phyloP scores from a whole-genome alignment of 257 asterid species.

The Fraxinus quadrangulata region DNA sequence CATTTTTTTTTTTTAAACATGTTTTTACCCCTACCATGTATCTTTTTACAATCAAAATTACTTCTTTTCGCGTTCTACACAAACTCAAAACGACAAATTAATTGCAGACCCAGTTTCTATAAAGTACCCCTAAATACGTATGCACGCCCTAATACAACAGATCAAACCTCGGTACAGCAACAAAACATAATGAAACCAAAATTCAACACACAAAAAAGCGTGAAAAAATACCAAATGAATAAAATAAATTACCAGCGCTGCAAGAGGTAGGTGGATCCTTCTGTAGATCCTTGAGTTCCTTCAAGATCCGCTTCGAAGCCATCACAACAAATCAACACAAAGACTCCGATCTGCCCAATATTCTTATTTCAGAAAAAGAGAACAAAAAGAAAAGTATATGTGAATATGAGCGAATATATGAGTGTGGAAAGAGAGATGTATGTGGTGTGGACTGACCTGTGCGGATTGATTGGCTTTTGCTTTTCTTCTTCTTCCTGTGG shows the following conservation, averaged over 20 bases:
- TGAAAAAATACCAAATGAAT: not conserved
- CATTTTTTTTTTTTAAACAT: too few relatives aligned
- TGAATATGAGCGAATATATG: not conserved
- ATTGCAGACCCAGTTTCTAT: not conserved
- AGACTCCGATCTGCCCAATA: conserved; percentile 25
- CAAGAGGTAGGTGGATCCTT: conserved; percentile 79
- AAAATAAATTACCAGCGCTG: conserved; percentile 55
- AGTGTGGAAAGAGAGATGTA: conserved; percentile 1
- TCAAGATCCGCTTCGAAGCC: conserved; percentile 79
- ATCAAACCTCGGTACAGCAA: conserved; percentile 5
- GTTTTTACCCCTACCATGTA: not conserved
- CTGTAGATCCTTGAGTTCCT: conserved; percentile 75
- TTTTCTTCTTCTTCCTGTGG: not conserved
- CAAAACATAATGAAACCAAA: not conserved
- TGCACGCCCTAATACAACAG: not conserved
- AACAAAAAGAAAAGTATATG: not conserved
- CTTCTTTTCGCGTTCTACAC: not conserved
- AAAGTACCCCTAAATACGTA: not conserved
- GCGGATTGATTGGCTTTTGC: not conserved
- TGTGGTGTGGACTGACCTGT: conserved; percentile 1
- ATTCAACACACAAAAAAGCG: not conserved
- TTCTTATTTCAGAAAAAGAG: not conserved
- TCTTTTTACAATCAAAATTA: not conserved
- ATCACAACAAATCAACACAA: conserved; percentile 35
- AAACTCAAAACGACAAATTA: not conserved